These are phyloP conservation scores for Knoxdaviesia proteae DNA, from an alignment of 2,329 filamentous ascomycete species.

Conservation along the genomic window DNA sequence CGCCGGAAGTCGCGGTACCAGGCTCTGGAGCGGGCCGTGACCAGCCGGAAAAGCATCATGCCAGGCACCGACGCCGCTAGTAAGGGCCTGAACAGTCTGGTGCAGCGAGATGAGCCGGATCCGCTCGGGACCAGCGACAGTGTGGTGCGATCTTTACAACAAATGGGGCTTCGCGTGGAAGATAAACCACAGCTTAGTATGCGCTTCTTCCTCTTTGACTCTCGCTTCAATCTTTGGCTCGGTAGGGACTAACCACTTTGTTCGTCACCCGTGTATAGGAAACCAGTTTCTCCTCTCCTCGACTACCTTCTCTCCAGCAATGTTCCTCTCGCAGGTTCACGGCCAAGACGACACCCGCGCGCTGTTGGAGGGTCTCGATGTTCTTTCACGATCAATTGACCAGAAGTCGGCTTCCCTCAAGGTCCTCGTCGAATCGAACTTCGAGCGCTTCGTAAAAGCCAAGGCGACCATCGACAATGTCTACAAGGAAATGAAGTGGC, in stretches of 20 bases:
- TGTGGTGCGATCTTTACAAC: constrained; percentile 60
- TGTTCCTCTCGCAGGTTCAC: constrained; percentile 87
- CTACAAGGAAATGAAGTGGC: constrained; percentile 89
- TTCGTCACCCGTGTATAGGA: constrained; percentile 20
- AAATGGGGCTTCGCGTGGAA: constrained; percentile 59
- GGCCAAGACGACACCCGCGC: constrained; percentile 64
- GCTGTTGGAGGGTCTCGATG: constrained; percentile 62
- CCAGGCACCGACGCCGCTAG: constrained; percentile 47
- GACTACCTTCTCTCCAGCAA: constrained; percentile 77
- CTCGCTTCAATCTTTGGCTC: constrained; percentile 1
- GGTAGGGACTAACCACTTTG: constrained; percentile 6
- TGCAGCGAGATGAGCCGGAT: constrained; percentile 83
- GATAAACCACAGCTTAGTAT: constrained; percentile 60
- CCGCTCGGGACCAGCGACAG: constrained; percentile 75
- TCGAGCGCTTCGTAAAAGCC: constrained; percentile 90
- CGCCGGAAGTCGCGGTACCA: constrained; percentile 63
- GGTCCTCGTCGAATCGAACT: constrained; percentile 90
- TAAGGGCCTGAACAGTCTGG: constrained; percentile 49
- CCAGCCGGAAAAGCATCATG: constrained; percentile 45
- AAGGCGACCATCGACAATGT: constrained; percentile 98
- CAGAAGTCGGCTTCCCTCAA: constrained; percentile 96
- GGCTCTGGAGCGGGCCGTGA: constrained; percentile 57
- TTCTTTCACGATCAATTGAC: constrained; percentile 78
- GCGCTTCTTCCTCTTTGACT: constrained; percentile 11
- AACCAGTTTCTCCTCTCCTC: constrained; percentile 92